Evolutionary conservation across 2,329 filamentous ascomycete species (phyloP), one percentile per base, ranked within the genome.

Genomic region (Fusarium euwallaceae): DNA sequence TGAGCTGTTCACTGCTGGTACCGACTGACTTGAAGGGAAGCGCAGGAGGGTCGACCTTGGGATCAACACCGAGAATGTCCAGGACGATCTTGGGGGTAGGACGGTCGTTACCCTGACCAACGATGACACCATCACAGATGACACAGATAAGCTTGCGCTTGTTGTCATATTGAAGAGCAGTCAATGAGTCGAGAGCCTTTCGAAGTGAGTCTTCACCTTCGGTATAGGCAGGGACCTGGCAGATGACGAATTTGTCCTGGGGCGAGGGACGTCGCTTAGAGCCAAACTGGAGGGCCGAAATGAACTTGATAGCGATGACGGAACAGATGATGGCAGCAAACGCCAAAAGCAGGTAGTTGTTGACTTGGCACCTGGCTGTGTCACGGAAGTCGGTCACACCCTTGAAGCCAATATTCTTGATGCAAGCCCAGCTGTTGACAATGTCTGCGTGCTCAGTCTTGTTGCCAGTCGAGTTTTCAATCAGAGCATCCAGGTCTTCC

Each of bases 201-300:
- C 97, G 90, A 10, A 99, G 87, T 5, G 95, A 96, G 79, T 99
- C 97, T 87, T 99, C 97, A 78, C 95, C 97, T 86, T 99, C 97
- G 0, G 97, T 99, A 81, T 99, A 99, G 6, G 97, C 97, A 11
- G 97, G 97, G 36, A 99, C 95, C 83, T 98, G 95, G 84, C 97
- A 98, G 76, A 99, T 98, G 78, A 99, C 95, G 79, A 99, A 99
- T 82, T 98, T 99, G 84, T 99, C 97, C 83, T 98, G 97, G 41
- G 95, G 93, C 7, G 93, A 89, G 4, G 97, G 97, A 20, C 94
- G 92, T 69, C 94, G 91, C 86, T 98, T 98, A 6, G 95, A 95
- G 55, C 96, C 95, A 70, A 99, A 94, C 80, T 98, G 97, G 48
- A 99, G 88, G 14, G 97, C 97, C 62, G 97, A 92, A 80, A 99